Evolutionary conservation across 495 filamentous ascomycete species (phyloP), one percentile per base, ranked within the genome.

Genomic region (Lophium mytilinum): DNA sequence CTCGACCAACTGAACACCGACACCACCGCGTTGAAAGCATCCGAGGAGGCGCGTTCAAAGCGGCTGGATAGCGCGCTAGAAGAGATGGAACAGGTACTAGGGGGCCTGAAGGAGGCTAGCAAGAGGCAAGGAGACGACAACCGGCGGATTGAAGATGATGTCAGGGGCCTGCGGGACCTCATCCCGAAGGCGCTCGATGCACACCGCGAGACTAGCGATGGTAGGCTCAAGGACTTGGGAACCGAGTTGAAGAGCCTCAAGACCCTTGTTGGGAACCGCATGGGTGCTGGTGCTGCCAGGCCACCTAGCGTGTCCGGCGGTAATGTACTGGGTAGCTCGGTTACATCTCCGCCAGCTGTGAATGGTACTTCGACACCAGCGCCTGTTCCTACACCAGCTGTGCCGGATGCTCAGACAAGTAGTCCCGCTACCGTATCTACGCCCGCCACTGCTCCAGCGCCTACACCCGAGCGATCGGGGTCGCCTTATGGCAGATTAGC

Each of bases 241-340:
- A 80, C 78, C 9, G 93, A 99, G 71, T 76, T 99, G 57, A 90
- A 87, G 81, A 95, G 90, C 69, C 73, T 99, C 56, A 96, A 96
- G 75, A 84, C 84, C 17, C 74, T 99, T 53, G 76, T 96, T 68
- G 82, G 80, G 42, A 93, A 94, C 70, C 78, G 89, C 61, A 81
- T 95, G 73, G 83, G 83, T 61, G 70, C 74, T 30, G 70, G 73
- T 42, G 68, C 69, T 55, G 62, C 62, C 17, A 19, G 61, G 24
- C 63, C 71, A 54, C 14, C 49, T 9, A 40, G 49, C 53, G 33
- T 69, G 73, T 56, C 72, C 69, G 33, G 63, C 63, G 34, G 72
- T 66, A 68, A 71, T 54, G 63, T 57, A 52, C 53, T 58, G n/a
- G 54, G 61, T 3, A 57, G 50, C 3, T 46, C 49, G 4, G 10